Evolutionary conservation across 495 filamentous ascomycete species (phyloP), one percentile per base, ranked within the genome.

Genomic region (Apodospora peruviana): DNA sequence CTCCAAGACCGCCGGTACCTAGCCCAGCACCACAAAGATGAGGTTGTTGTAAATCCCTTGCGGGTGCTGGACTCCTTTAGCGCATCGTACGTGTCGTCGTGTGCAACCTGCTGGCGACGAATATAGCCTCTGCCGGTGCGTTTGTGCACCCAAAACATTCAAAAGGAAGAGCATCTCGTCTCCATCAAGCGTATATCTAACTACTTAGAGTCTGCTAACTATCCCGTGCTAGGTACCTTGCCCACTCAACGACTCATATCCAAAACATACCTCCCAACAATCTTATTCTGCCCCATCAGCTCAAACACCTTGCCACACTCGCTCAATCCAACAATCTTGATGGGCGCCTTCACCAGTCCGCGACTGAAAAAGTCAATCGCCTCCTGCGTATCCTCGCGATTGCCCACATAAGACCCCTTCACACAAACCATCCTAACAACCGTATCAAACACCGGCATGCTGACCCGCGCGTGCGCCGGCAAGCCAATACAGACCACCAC

Each of bases 381-480:
- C 62, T 96, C 90, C 8, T 79, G 74, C 0, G 76, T 84, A 58
- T 96, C 91, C 61, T 86, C 78, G 40, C 87, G 78, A 66, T 89
- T 95, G 24, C 90, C 90, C 42, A 96, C 91, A 62, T 95, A 95
- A 51, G 81, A 87, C 39, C 90, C 90, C 69, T 87, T 88, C 72
- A 96, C 94, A 48, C 69, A 84, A 66, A 95, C 83, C 87, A 95
- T 94, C 40, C 69, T 56, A 54, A 89, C 78, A 12, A 95, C 90
- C 1, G 84, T 85, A 52, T 85, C 78, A 61, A 95, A 91, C 18
- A 95, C 87, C 3, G 87, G 84, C 10, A 89, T 88, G 50, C 80
- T 81, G 32, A 95, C 72, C 65, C 71, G 86, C 2, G 90, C 90
- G 27, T 78, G 71, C 0, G 85, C 84, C 1, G 91, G 91, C 10